Evolutionary conservation across 2,329 filamentous ascomycete genomes (phyloP).

Genomic region (Penicillium oxalicum): DNA sequence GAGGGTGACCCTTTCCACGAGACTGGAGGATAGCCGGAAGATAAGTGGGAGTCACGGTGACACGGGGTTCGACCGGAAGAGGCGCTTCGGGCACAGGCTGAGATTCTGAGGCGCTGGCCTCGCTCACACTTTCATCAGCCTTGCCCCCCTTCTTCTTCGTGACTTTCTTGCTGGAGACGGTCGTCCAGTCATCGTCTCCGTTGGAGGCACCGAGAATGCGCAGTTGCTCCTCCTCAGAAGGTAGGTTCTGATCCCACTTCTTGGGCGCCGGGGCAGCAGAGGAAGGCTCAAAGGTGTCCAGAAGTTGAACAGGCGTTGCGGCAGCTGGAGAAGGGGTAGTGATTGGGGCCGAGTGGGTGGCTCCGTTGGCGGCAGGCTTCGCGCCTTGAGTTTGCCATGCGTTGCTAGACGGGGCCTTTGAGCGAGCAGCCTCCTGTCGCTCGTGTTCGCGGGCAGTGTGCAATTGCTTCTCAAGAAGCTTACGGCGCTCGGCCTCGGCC

Average conservation of each 20-base stretch:
- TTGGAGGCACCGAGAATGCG: slow-evolving; percentile 44
- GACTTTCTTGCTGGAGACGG: slow-evolving; percentile 53
- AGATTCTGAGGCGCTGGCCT: slow-evolving; percentile 37
- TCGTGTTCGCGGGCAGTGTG: slow-evolving; percentile 75
- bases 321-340: slow-evolving; percentile 12
- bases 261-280: slow-evolving; percentile 22
- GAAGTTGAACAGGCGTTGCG: slow-evolving; percentile 25
- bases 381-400: slow-evolving; percentile 48
- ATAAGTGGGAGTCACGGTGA: slow-evolving; percentile 32
- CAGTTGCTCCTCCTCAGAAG: slow-evolving; percentile 58
- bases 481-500: slow-evolving; percentile 71
- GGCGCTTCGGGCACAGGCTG: slow-evolving; percentile 22
- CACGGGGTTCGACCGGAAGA: slow-evolving; percentile 28
- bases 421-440: slow-evolving; percentile 62
- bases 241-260: slow-evolving; percentile 45
- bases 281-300: slow-evolving; percentile 40
- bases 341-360: slow-evolving; percentile 13
- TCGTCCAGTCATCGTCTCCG: slow-evolving; percentile 54
- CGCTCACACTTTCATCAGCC: slow-evolving; percentile 41
- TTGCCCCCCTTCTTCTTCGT: slow-evolving; percentile 44
- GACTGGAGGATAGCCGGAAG: slow-evolving; percentile 29
- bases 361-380: slow-evolving; percentile 18
- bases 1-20: slow-evolving; percentile 37
- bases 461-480: slow-evolving; percentile 73
- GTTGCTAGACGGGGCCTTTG: slow-evolving; percentile 46